phyloP scores from a whole-genome alignment of 306 rosid genomes.

The Dicorynia guianensis region DNA sequence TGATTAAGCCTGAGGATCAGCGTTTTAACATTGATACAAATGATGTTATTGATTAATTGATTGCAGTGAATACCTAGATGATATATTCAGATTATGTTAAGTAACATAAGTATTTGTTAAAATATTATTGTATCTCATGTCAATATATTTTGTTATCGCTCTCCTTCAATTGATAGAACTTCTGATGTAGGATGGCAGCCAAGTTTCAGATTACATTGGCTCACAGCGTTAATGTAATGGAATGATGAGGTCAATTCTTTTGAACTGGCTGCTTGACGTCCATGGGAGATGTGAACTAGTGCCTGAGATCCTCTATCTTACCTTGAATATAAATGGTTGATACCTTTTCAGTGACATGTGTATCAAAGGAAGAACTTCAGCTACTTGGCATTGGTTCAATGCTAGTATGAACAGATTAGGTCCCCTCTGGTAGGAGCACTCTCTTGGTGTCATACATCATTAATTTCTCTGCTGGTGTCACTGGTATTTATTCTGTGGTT shows the following conservation, averaged over 20 bases:
- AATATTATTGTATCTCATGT: background rate
- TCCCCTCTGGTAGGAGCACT: conserved; percentile 52
- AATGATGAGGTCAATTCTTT: conserved; percentile 61
- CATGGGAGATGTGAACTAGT: conserved; percentile 55
- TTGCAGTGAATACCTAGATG: conserved; percentile 68
- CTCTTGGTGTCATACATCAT: background rate
- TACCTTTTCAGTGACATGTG: conserved; percentile 55
- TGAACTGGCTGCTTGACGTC: conserved; percentile 69
- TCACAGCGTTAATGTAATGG: conserved; percentile 56
- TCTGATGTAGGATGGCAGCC: conserved; percentile 44
- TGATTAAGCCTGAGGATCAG: conserved; percentile 31
- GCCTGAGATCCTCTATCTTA: conserved; percentile 70
- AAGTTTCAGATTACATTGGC: conserved; percentile 51
- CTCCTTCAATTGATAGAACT: background rate
- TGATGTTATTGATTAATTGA: conserved; percentile 49
- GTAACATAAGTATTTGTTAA: conserved; percentile 48
- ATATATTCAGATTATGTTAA: conserved; percentile 59
- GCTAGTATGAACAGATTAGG: conserved; percentile 67
- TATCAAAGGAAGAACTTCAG: conserved; percentile 55
- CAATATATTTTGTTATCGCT: background rate
- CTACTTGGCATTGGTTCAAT: conserved; percentile 65
- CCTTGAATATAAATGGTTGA: conserved; percentile 60
- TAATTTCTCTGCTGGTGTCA: background rate
- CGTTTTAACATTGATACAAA: conserved; percentile 52
- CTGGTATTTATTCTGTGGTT: background rate